Base-by-base conservation (phyloP, 805 yeast species). In the Myxozyma mucilagina region DNA sequence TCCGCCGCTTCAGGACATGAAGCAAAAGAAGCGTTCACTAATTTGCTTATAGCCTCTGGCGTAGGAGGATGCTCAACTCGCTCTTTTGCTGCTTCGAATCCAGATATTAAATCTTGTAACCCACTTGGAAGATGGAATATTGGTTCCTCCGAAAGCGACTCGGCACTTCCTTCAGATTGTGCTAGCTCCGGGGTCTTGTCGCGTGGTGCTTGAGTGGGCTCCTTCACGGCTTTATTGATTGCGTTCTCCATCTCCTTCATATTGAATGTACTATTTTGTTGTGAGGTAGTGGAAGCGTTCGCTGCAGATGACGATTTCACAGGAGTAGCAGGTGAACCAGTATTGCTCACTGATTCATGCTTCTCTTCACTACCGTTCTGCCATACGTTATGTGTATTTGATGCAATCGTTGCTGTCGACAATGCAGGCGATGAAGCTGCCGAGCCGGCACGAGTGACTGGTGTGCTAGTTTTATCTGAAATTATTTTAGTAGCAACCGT, bases 1-100 rank as follows among this genome's bases (percentile, higher is more conserved):
- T 93, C 96, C 60, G 86, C 82, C 0, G 98, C 89, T 75, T 94
- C 98, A 0, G 99, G 98, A 72, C 97, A 90, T 69, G 89, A 88
- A 67, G 89, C 78, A 61, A 90, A 78, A 2, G 97, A 91, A 0
- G 87, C 82, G 71, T 90, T 96, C 66, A 93, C 78, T 67, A 83
- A 77, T 60, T 80, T 80, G 53, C 82, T 76, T 29, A 89, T 84
- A 1, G 82, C 72, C 34, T 79, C 79, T 61, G 83, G 77, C 16
- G 85, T 78, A 32, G 83, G 78, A 29, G 89, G 87, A 55, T 81
- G 78, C 36, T 72, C 72, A 41, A 84, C 72, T 47, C 87, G 75
- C 38, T 69, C 69, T 71, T 74, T 71, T 62, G 84, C 80, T 3
- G 73, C 72, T 20, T 76, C 76, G 36, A 76, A 72, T 7, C 78